Evolutionary conservation across 257 asterid genomes (phyloP).

Genomic region (Echites panduratus): DNA sequence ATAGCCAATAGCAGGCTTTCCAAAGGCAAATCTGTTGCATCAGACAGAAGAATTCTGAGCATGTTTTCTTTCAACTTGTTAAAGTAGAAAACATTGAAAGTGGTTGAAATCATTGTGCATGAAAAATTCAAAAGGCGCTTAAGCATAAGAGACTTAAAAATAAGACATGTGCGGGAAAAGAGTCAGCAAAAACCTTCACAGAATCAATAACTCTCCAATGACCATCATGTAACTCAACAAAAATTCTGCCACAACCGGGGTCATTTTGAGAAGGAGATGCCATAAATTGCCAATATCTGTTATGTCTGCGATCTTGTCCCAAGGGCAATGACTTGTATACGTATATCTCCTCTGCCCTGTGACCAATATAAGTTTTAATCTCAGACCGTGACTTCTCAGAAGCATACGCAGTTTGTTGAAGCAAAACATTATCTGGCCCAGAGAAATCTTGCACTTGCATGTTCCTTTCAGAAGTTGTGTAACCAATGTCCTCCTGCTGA

Average conservation of each 20-base stretch:
- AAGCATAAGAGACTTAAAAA: neutral
- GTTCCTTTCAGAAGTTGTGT: constrained; percentile 33
- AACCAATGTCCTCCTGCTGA: constrained; percentile 41
- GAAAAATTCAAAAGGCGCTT: neutral
- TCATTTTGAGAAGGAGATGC: constrained; percentile 66
- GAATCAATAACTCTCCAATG: constrained; percentile 78
- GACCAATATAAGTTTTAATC: constrained; percentile 57
- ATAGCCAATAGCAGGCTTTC: neutral
- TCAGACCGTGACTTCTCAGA: constrained; percentile 69
- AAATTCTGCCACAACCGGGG: constrained; percentile 79
- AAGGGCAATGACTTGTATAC: constrained; percentile 82
- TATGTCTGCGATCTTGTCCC: constrained; percentile 81
- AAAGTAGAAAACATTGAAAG: neutral
- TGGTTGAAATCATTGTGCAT: neutral
- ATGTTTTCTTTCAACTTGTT: neutral
- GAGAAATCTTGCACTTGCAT: constrained; percentile 33
- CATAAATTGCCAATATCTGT: constrained; percentile 80
- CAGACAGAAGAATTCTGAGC: neutral
- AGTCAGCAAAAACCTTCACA: constrained; percentile 43
- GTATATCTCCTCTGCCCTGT: constrained; percentile 71
- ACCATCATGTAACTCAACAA: constrained; percentile 58
- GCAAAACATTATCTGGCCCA: constrained; percentile 36
- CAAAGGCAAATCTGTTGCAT: neutral
- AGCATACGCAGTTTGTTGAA: constrained; percentile 57
- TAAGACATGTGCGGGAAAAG: neutral